Conservation (phyloP, 2,329 filamentous ascomycete genomes). For the Cladophialophora bantiana region DNA sequence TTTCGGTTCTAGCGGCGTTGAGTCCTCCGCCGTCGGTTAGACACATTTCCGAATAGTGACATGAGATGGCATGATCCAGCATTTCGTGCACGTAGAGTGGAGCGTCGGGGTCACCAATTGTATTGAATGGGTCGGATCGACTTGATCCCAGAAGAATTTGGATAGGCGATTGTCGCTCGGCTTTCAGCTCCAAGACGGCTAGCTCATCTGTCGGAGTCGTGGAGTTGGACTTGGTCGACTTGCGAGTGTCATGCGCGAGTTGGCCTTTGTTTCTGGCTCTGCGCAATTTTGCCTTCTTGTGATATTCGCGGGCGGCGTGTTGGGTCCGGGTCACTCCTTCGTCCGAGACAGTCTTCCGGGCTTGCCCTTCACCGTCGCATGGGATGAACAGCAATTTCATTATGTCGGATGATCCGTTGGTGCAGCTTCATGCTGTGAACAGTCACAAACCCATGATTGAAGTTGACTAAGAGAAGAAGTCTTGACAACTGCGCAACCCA, state of each 20-base stretch:
- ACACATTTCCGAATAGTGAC: slow-evolving; percentile 27
- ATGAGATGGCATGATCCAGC: slow-evolving; percentile 29
- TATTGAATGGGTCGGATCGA: slow-evolving; percentile 26
- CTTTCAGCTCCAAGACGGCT: background rate
- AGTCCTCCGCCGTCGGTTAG: slow-evolving; percentile 16
- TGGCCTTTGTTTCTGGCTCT: slow-evolving; percentile 9
- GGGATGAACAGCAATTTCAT: slow-evolving; percentile 30
- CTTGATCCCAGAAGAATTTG: slow-evolving; percentile 13
- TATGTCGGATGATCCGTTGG: background rate
- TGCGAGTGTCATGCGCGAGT: slow-evolving; percentile 2
- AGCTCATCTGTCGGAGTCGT: slow-evolving; percentile 3
- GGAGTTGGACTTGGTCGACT: background rate
- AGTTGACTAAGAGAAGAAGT: slow-evolving; percentile 5
- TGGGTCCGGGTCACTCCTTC: slow-evolving; percentile 14
- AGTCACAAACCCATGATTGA: background rate
- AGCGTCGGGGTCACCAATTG: slow-evolving; percentile 11
- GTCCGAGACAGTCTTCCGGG: slow-evolving; percentile 11
- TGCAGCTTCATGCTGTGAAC: background rate
- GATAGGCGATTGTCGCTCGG: slow-evolving; percentile 4
- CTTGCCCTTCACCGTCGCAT: slow-evolving; percentile 9
- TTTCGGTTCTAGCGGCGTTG: slow-evolving; percentile 22
- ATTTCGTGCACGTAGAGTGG: slow-evolving; percentile 25
- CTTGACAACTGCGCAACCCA: background rate
- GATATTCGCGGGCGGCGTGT: slow-evolving; percentile 34
- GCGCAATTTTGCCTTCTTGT: slow-evolving; percentile 30